Base-by-base conservation (phyloP, 2,329 filamentous ascomycete genomes). In the Colletotrichum sp. region DNA sequence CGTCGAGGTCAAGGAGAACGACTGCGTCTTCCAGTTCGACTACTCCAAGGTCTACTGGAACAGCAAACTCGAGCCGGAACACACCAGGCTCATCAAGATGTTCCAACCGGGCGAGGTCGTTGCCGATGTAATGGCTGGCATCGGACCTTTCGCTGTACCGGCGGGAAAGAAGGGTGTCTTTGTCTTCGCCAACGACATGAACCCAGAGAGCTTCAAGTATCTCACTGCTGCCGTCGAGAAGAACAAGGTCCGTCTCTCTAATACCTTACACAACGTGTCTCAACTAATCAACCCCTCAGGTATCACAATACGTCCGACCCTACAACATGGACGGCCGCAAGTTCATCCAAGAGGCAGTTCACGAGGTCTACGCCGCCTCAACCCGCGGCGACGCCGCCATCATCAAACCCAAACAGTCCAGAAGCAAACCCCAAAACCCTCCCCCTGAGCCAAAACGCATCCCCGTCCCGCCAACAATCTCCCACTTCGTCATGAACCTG, bases 11-110 rank as follows among this genome's bases (percentile, higher is more conserved):
- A 92, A 91, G 78, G 96, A 98, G 85, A 94, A 94, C 80, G 91
- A 92, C 76, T 98, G 97, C 86, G 87, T 89, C n/a, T 99, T 98
- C 87, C 89, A 89, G 71, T 98, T 99, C 84, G 95, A 99, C 87
- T 99, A 98, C 84, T 92, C 94, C 77, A 97, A 97, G 80, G 97
- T 99, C 6, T 99, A 99, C 88, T 99, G 96, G 96, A 99, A 99
- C 86, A 96, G 93, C 81, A 93, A 96, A 79, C 91, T 99, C 16
- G 94, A 97, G 80, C 94, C 93, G 1, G 97, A 99, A 85, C 97
- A 99, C 85, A 92, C 93, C 78, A 90, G 97, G 5, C 88, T 98
- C 18, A 92, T 96, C 75, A 87, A 90, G 68, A 86, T 93, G 70
- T 98, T 98, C 87, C 87, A 91, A 71, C 92, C 94, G 8, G 96